A percentile compares a stretch with the other conserved stretches of the same genome.
Conservation (phyloP, 805 yeast species). For the Novakomyces olei region DNA sequence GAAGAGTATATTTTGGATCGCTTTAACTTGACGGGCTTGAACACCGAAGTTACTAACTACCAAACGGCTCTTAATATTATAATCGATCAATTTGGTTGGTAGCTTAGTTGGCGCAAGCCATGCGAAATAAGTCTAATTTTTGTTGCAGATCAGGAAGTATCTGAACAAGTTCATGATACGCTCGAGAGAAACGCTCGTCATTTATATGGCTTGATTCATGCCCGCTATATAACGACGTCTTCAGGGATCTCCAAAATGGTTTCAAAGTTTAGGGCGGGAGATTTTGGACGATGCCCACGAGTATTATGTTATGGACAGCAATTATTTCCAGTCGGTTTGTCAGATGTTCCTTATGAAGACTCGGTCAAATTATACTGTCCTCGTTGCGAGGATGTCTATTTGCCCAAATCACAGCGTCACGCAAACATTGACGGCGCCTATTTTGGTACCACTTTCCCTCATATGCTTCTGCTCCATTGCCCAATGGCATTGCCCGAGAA, state of each 20-base stretch:
- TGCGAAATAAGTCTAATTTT: too few species aligned
- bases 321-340: slow-evolving; percentile 73
- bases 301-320: slow-evolving; percentile 77
- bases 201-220: slow-evolving; percentile 83
- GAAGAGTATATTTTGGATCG: slow-evolving; percentile 92
- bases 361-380: slow-evolving; percentile 89
- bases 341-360: slow-evolving; percentile 77
- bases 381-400: slow-evolving; percentile 72
- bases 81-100: too few species aligned
- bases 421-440: slow-evolving; percentile 86
- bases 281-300: slow-evolving; percentile 83
- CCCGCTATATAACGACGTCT: slow-evolving; percentile 69
- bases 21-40: slow-evolving; percentile 78
- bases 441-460: slow-evolving; percentile 91
- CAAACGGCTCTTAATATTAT: slow-evolving; percentile 80
- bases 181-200: slow-evolving; percentile 81
- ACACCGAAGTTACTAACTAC: slow-evolving; percentile 69
- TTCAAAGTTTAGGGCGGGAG: slow-evolving; percentile 72
- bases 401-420: slow-evolving; percentile 68
- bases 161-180: slow-evolving; percentile 27
- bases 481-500: slow-evolving; percentile 30
- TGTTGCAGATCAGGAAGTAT: slow-evolving; percentile 34
- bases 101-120: too few species aligned
- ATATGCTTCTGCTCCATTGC: slow-evolving; percentile 70
- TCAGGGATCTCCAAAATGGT: slow-evolving; percentile 73